Evolutionary conservation across 2,329 filamentous ascomycete genomes (phyloP), one percentile per base, ranked within the genome.

Genomic region (Waltergamsia citrina): DNA sequence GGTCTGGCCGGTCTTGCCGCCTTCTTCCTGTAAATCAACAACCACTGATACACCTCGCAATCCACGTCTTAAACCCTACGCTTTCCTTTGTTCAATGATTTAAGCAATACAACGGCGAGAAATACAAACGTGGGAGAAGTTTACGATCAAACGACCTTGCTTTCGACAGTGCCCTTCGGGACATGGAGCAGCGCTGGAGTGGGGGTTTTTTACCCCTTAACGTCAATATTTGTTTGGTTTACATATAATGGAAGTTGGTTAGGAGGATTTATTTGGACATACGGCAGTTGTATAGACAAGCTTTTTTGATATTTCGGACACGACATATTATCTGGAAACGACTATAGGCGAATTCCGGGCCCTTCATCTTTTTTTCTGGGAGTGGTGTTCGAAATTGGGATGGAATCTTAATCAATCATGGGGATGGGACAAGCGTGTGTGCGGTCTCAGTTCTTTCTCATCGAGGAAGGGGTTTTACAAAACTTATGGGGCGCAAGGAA

Each of bases 1-100:
- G 74, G 68, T 64, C 54, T 77, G 46, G 61, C 78, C 54, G 75
- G 68, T 51, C 53, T 78, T 41, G 72, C 69, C 51, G 73, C 70
- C 54, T 62, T 70, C 55, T 52, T 67, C 51, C 65, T 76, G 62
- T 77, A 75, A 71, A 67, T 63, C 54, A 52, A 47, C 44, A 44
- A 44, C 25, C 21, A 26, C 31, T 21, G 43, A 51, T 47, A 47
- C 50, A 46, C 45, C 46, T 57, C 47, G 45, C 48, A 46, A 46
- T 48, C 48, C 52, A 56, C 51, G 48, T 53, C 51, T 49, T 50
- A 51, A 23, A 33, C 26, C 52, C 54, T 55, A 57, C 54, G 58
- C 55, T 55, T 53, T 58, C 47, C 44, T 56, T 53, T 56, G 53
- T 57, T 51, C 51, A 50, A 52, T 60, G 57, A 60, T 58, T 53